These are phyloP conservation scores for Coffea eugenioides DNA, from an alignment of 257 asterid genomes.

Conservation along the genomic window DNA sequence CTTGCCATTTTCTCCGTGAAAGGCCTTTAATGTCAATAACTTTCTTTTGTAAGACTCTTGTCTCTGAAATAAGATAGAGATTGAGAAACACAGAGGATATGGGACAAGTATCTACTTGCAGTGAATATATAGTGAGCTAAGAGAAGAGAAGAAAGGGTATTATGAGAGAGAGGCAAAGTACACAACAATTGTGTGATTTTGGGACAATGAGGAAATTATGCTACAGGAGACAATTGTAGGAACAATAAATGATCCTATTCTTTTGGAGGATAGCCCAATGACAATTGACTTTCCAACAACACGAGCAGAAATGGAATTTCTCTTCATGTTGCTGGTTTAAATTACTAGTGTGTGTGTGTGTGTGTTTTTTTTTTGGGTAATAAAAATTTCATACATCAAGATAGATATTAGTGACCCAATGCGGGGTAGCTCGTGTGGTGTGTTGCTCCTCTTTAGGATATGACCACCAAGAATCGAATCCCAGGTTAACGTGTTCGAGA, in stretches of 20 bases:
- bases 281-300: not conserved
- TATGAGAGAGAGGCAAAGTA: slow-evolving; percentile 5
- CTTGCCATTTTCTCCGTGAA: not conserved
- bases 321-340: not conserved
- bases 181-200: not conserved
- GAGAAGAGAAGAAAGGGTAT: not conserved
- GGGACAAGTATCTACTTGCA: not conserved
- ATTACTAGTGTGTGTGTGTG: not conserved
- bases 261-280: not conserved
- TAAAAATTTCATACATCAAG: too few species aligned
- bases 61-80: not conserved
- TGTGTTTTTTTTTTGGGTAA: not conserved
- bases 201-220: not conserved
- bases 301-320: not conserved
- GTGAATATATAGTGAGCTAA: not conserved
- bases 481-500: too few species aligned
- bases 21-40: too few species aligned
- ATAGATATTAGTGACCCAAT: not conserved
- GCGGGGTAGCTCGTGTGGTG: too few species aligned
- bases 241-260: not conserved
- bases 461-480: too few species aligned
- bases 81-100: not conserved
- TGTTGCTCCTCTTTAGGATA: too few species aligned
- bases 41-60: not conserved
- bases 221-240: not conserved